Base-by-base conservation (phyloP, 2,329 filamentous ascomycete species). In the Boeremia exigua region DNA sequence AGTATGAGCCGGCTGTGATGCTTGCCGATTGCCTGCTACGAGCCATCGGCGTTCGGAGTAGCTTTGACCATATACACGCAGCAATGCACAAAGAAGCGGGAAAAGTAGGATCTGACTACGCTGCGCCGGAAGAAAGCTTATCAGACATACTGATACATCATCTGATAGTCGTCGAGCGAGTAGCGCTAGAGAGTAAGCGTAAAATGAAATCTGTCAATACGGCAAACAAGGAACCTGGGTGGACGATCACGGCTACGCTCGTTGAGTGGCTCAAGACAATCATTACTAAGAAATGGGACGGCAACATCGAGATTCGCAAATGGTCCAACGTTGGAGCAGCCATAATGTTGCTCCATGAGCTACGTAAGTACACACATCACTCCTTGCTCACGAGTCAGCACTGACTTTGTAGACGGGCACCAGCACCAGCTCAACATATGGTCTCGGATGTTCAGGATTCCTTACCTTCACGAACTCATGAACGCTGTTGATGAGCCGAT, bases 271-370 rank as follows among this genome's bases (percentile, higher is more conserved):
- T 89, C 17, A 82, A 89, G 56, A 87, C 88, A 0, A 82, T 95
- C 1, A 84, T 96, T 67, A 77, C 96, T 39, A 86, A 87, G 51
- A 86, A 91, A 59, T 97, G 93, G 93, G 84, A 94, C 68, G 90
- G 91, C 0, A 85, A 85, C 50, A 84, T 90, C 1, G 84, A 88
- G 38, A 83, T 96, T 47, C 80, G 86, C 2, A 86, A 84, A 50
- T 88, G 89, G 66, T 86, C 88, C 28, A 82, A 89, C 12, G 88
- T 92, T 58, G 90, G 91, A 12, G 89, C 91, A 48, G 91, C 92
- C 7, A 77, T 97, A 36, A 86, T 88, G 43, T 82, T 96, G 28
- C 84, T 96, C 42, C 80, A 85, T 28, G 83, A 86, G 23, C 83
- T 96, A 72, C 88, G 91, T 89, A 59, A 59, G 71, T 54, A 27